phyloP scores from a whole-genome alignment of 345 rosid genomes.

The Ceriops decandra region DNA sequence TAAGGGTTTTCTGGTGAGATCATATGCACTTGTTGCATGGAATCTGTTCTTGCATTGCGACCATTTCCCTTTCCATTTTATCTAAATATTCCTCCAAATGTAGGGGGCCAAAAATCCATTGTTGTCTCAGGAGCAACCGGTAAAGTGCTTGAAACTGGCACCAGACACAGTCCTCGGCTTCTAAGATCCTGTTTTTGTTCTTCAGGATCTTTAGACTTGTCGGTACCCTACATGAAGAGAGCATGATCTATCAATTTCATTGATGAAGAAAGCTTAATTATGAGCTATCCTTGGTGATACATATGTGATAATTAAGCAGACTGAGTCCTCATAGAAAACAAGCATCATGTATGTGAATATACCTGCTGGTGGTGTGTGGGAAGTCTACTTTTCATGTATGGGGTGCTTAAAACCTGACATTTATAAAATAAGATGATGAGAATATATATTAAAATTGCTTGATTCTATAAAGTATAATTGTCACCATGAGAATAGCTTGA shows the following conservation, averaged over 20 bases:
- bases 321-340: background rate
- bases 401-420: slow-evolving; percentile 70
- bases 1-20: slow-evolving; percentile 32
- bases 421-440: background rate
- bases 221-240: slow-evolving; percentile 38
- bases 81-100: slow-evolving; percentile 94
- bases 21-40: slow-evolving; percentile 21
- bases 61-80: slow-evolving; percentile 25
- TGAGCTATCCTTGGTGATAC: too few species aligned
- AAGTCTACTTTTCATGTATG: slow-evolving; percentile 90
- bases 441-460: too few species aligned
- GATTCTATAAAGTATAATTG: too few species aligned
- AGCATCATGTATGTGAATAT: background rate
- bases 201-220: slow-evolving; percentile 53
- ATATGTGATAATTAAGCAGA: too few species aligned
- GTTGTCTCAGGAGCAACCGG: slow-evolving; percentile 80
- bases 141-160: slow-evolving; percentile 83
- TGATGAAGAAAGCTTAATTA: too few species aligned
- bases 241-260: too few species aligned
- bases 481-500: background rate
- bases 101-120: slow-evolving; percentile 89
- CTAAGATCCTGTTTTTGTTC: slow-evolving; percentile 78
- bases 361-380: slow-evolving; percentile 77
- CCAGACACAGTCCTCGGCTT: slow-evolving; percentile 86
- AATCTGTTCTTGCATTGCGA: slow-evolving; percentile 23